A percentile compares a stretch with the other conserved stretches of the same genome.
These are phyloP conservation scores for Echites panduratus DNA, from an alignment of 257 asterid genomes.

Conservation along the genomic window DNA sequence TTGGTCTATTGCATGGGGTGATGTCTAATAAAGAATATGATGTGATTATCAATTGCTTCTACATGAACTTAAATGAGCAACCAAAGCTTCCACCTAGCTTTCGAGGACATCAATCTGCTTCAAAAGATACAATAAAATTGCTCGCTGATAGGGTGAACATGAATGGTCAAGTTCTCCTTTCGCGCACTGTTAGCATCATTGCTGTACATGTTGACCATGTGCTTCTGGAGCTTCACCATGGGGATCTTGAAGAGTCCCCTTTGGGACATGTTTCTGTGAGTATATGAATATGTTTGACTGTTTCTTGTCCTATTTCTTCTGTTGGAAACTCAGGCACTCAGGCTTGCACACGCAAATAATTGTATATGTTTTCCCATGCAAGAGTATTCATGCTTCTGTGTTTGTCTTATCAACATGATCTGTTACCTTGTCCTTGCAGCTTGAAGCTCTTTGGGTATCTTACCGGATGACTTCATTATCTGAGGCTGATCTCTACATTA, in stretches of 20 bases:
- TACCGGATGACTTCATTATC: constrained; percentile 95
- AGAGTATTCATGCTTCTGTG: background rate
- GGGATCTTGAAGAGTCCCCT: constrained; percentile 75
- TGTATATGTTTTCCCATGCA: background rate
- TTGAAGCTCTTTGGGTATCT: constrained; percentile 97
- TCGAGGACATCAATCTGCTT: constrained; percentile 69
- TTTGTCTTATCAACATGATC: constrained; percentile 12
- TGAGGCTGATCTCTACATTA: constrained; percentile 83
- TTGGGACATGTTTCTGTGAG: constrained; percentile 95
- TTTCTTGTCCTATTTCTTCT: constrained; percentile 5
- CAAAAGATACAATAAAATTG: constrained; percentile 82
- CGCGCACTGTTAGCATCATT: constrained; percentile 82
- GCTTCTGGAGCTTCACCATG: constrained; percentile 75
- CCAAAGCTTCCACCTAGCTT: constrained; percentile 89
- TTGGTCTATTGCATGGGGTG: constrained; percentile 75
- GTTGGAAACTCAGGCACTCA: background rate
- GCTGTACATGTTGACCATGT: constrained; percentile 78
- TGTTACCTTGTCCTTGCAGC: constrained; percentile 42
- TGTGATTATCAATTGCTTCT: constrained; percentile 77
- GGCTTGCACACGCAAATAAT: background rate
- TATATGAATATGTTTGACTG: constrained; percentile 14
- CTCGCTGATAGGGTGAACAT: constrained; percentile 86
- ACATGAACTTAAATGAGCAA: constrained; percentile 75
- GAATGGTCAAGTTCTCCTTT: constrained; percentile 85
- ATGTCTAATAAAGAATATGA: constrained; percentile 92